Evolutionary conservation across 2,329 filamentous ascomycete species (phyloP).

Genomic region (Sporothrix mexicana): DNA sequence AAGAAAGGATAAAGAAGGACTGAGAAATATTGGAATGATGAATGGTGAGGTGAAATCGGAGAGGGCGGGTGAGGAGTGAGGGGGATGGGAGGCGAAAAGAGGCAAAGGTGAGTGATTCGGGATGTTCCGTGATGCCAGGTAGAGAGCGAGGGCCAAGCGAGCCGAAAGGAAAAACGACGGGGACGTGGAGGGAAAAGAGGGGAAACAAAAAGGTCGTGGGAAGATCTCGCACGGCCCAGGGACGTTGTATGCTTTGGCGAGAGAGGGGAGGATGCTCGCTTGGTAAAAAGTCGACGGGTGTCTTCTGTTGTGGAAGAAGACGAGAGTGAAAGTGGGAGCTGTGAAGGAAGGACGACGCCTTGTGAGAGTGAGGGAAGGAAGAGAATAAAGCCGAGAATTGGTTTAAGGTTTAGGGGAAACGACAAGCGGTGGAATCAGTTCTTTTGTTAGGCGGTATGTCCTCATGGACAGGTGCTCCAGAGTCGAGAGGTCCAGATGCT

Average conservation of each 20-base stretch:
- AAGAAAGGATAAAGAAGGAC: not conserved
- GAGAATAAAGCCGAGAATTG: not conserved
- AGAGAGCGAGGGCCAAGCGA: not conserved
- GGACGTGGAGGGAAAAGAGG: not conserved
- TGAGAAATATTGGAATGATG: not conserved
- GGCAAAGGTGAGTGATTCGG: slow-evolving; percentile 15
- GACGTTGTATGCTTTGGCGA: not conserved
- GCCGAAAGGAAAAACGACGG: not conserved
- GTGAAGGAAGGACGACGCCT: not conserved
- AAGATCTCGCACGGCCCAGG: not conserved
- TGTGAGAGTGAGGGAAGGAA: not conserved
- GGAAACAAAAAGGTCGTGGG: too few relatives aligned
- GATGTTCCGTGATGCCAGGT: slow-evolving; percentile 24
- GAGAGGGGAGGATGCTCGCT: not conserved
- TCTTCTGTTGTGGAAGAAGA: not conserved
- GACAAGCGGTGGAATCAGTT: not conserved
- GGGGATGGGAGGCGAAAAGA: not conserved
- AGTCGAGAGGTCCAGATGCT: slow-evolving; percentile 10
- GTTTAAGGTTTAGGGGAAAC: slow-evolving; percentile 24
- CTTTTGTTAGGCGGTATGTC: not conserved
- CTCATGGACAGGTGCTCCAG: not conserved
- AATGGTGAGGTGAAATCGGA: not conserved
- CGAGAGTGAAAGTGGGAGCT: not conserved
- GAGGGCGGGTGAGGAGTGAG: slow-evolving; percentile 18
- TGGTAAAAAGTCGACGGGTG: not conserved